phyloP scores from a whole-genome alignment of 768 basidiomycete genomes.

The Nevesoporus exiguus region DNA sequence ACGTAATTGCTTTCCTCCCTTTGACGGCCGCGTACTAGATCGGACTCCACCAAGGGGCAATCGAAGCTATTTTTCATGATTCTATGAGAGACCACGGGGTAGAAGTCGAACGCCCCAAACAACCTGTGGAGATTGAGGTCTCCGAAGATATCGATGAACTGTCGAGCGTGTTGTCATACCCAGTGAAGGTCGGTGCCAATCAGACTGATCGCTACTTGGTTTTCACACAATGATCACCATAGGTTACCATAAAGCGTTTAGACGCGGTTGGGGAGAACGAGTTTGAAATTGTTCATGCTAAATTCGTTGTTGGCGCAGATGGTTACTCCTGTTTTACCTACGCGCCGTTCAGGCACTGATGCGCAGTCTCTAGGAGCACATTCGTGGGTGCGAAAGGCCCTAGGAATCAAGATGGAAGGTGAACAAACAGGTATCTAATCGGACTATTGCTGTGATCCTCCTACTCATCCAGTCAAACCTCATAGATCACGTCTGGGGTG shows the following conservation, averaged over 20 bases:
- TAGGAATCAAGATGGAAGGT: background rate
- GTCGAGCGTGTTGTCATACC: conserved; percentile 25
- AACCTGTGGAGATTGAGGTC: background rate
- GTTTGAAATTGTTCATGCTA: conserved; percentile 33
- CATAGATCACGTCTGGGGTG: conserved; percentile 18
- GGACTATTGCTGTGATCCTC: background rate
- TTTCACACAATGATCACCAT: background rate
- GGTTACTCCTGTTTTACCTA: conserved; percentile 13
- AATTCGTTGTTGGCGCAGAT: conserved; percentile 37
- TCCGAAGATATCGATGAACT: background rate
- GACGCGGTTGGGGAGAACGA: conserved; percentile 24
- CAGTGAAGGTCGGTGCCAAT: conserved; percentile 25
- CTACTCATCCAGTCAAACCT: background rate
- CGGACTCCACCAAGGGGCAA: background rate
- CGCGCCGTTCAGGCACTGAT: background rate
- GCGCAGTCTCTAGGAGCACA: background rate
- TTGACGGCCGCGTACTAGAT: background rate
- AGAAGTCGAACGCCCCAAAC: background rate
- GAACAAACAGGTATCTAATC: background rate
- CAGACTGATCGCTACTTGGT: background rate
- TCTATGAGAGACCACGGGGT: background rate
- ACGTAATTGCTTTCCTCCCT: background rate
- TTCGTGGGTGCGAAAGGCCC: background rate
- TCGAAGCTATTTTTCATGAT: background rate
- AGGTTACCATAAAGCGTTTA: conserved; percentile 21